These are phyloP conservation scores for Erysimum cheiranthoides DNA, from an alignment of 345 rosid genomes.

Conservation along the genomic window DNA sequence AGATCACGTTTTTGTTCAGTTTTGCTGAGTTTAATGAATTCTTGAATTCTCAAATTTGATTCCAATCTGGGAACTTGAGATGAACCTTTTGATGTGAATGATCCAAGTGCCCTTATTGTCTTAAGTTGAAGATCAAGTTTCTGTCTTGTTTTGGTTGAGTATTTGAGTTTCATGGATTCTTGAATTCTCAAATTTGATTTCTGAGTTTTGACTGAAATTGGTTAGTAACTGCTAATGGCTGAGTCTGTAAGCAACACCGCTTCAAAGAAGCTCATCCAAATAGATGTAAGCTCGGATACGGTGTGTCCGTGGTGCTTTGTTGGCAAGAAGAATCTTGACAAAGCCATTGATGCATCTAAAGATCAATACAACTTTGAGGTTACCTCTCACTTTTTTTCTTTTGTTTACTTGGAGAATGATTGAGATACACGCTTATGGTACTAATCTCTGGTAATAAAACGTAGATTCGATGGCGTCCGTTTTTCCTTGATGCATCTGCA, in stretches of 20 bases:
- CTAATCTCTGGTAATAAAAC: neutral
- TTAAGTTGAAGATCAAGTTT: slow-evolving; percentile 7
- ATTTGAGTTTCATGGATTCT: slow-evolving; percentile 10
- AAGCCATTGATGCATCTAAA: slow-evolving; percentile 68
- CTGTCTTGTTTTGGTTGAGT: slow-evolving; percentile 7
- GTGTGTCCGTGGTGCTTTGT: slow-evolving; percentile 92
- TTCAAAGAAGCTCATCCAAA: slow-evolving; percentile 61
- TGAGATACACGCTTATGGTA: neutral
- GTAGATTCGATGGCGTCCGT: slow-evolving; percentile 90
- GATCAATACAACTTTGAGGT: slow-evolving; percentile 62
- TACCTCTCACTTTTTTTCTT: neutral
- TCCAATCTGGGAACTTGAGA: neutral
- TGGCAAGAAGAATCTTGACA: slow-evolving; percentile 82
- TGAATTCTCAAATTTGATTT: slow-evolving; percentile 14
- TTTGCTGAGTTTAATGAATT: neutral
- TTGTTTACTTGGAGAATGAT: slow-evolving; percentile 5
- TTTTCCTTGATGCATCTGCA: slow-evolving; percentile 80
- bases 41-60: slow-evolving; percentile 8
- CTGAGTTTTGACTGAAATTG: slow-evolving; percentile 10
- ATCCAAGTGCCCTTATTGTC: neutral
- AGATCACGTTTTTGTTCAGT: neutral
- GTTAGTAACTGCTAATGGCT: slow-evolving; percentile 48
- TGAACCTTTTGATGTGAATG: neutral
- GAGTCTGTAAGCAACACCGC: slow-evolving; percentile 49
- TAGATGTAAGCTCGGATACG: slow-evolving; percentile 82